Percentiles rank a stretch among this genome's conserved stretches.
These are phyloP conservation scores for Saccharomycopsis sp. DNA, from an alignment of 805 yeast species.

Conservation along the genomic window DNA sequence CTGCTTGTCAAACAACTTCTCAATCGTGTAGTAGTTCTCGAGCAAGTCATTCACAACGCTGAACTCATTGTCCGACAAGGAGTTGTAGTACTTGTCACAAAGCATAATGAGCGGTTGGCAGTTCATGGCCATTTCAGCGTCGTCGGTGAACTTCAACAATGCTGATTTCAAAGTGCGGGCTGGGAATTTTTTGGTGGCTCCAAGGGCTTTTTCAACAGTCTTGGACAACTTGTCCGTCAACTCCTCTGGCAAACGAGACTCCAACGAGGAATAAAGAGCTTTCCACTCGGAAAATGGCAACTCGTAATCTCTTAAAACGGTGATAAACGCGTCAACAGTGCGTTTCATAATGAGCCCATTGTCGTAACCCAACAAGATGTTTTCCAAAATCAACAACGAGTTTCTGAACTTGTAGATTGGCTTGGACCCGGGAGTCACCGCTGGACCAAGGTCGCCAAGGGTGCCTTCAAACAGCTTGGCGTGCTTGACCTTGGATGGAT, in stretches of 20 bases:
- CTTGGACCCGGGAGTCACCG: conserved; percentile 74
- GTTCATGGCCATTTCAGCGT: conserved; percentile 45
- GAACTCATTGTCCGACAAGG: conserved; percentile 79
- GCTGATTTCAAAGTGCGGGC: conserved; percentile 73
- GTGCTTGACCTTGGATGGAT: conserved; percentile 94
- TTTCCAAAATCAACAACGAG: conserved; percentile 51
- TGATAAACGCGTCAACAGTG: conserved; percentile 64
- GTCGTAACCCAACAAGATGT: conserved; percentile 86
- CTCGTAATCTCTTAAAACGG: conserved; percentile 65
- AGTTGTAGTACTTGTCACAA: conserved; percentile 61
- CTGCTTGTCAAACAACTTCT: conserved; percentile 76
- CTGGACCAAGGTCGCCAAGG: conserved; percentile 80
- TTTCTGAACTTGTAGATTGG: conserved; percentile 66
- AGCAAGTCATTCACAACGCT: conserved; percentile 60
- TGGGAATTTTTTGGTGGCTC: conserved; percentile 61
- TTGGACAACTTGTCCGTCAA: conserved; percentile 60
- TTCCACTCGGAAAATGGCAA: conserved; percentile 93
- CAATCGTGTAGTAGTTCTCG: conserved; percentile 67
- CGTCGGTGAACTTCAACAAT: conserved; percentile 50
- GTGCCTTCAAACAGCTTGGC: conserved; percentile 94
- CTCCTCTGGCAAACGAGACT: conserved; percentile 75
- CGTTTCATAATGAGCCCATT: conserved; percentile 90
- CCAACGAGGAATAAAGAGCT: conserved; percentile 78
- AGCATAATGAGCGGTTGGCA: conserved; percentile 68
- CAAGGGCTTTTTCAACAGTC: conserved; percentile 55